A percentile compares a stretch with the other conserved stretches of the same genome.
Evolutionary conservation across 139 green algal genomes (phyloP).

Genomic region (Chlamydomonas eustigma): DNA sequence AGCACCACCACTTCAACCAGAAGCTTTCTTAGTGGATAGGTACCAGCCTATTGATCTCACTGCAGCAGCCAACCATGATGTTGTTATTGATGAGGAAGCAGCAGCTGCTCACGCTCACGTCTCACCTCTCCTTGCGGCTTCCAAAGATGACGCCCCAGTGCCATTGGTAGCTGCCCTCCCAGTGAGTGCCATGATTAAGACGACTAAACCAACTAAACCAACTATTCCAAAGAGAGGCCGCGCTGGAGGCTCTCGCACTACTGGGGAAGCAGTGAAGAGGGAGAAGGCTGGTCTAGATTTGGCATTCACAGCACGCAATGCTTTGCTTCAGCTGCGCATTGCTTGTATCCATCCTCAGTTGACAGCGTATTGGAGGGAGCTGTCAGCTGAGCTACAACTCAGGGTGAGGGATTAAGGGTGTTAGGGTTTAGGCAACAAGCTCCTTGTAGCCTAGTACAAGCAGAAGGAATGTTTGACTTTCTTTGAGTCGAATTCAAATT

Average conservation of each 20-base stretch:
- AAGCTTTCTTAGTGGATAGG: no score
- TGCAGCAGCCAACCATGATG: neutral
- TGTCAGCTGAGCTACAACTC: slow-evolving; percentile 44
- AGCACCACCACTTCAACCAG: no score
- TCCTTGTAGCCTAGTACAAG: no score
- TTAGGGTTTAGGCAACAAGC: no score
- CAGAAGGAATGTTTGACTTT: no score
- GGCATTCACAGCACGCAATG: slow-evolving; percentile 16
- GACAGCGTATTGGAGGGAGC: slow-evolving; percentile 46
- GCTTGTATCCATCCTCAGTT: slow-evolving; percentile 76
- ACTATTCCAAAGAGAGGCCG: no score
- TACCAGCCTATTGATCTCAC: neutral
- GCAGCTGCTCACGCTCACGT: neutral
- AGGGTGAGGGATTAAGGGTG: no score
- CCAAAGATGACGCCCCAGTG: neutral
- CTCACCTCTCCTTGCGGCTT: no score
- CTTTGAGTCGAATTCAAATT: no score
- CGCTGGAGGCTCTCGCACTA: neutral
- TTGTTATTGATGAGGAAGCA: neutral
- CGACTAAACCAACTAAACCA: no score
- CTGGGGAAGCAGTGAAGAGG: neutral
- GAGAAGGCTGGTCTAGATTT: slow-evolving; percentile 11
- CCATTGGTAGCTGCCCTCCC: neutral
- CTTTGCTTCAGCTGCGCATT: slow-evolving; percentile 62
- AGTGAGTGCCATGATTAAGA: neutral